Conservation (phyloP, 75 land plant species). For the Cunninghamia lanceolata region DNA sequence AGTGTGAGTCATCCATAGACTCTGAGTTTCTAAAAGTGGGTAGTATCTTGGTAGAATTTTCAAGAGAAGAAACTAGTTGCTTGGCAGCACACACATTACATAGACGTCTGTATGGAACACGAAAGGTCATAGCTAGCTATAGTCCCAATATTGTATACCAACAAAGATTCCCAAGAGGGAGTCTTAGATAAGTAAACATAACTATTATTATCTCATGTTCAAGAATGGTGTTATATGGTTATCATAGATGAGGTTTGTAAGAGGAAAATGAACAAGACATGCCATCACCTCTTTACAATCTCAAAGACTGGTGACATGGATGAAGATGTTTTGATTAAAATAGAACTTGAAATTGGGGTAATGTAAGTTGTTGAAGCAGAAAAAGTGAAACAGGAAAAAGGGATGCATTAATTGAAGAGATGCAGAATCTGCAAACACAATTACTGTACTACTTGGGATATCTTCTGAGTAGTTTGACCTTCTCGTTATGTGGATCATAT, state of each 20-base stretch:
- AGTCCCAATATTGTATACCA: constrained; percentile 46
- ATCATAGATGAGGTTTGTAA: background rate
- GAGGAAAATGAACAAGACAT: too few relatives aligned
- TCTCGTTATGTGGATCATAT: too few relatives aligned
- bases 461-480: too few relatives aligned
- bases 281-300: too few relatives aligned
- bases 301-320: too few relatives aligned
- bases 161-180: constrained; percentile 48
- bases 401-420: constrained; percentile 62
- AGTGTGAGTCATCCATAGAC: background rate
- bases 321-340: too few relatives aligned
- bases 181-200: background rate
- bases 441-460: constrained; percentile 31
- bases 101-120: constrained; percentile 68
- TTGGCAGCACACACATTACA: constrained; percentile 83
- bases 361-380: too few relatives aligned
- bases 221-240: background rate
- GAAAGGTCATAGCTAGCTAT: constrained; percentile 51
- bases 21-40: constrained; percentile 39
- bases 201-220: background rate
- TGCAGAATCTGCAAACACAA: constrained; percentile 43
- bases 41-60: constrained; percentile 69
- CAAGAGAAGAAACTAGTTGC: constrained; percentile 65
- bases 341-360: too few relatives aligned
- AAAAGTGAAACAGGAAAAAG: too few relatives aligned